A percentile compares a stretch with the other conserved stretches of the same genome.
Conservation (phyloP, 2,329 filamentous ascomycete genomes). For the Teratosphaeria zuluensis region DNA sequence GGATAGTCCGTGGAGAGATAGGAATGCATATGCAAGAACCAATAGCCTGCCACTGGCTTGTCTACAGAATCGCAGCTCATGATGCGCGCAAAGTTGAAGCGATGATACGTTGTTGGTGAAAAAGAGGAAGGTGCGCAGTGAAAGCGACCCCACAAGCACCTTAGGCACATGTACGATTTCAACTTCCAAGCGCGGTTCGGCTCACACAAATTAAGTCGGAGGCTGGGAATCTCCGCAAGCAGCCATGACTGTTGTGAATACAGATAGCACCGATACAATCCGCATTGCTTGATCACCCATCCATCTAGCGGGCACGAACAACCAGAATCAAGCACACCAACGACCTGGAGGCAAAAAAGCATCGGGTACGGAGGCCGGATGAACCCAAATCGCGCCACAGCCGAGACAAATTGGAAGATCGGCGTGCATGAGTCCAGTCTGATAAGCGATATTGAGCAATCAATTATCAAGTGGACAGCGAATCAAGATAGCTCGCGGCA, state of each 20-base stretch:
- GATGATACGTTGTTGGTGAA: not conserved
- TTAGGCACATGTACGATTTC: too few species aligned
- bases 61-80: not conserved
- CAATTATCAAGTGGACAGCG: not conserved
- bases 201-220: too few species aligned
- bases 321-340: too few species aligned
- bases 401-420: not conserved
- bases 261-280: too few species aligned
- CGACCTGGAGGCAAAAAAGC: too few species aligned
- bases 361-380: too few species aligned
- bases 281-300: too few species aligned
- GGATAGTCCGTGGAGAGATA: not conserved
- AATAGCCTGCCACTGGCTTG: not conserved
- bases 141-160: not conserved
- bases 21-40: not conserved
- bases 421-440: not conserved
- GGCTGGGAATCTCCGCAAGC: too few species aligned
- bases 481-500: not conserved
- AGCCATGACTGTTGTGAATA: too few species aligned
- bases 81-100: not conserved
- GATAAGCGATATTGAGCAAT: not conserved
- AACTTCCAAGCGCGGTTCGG: too few species aligned
- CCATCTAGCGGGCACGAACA: too few species aligned
- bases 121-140: not conserved
- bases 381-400: too few species aligned